Evolutionary conservation across 768 basidiomycete species (phyloP), one percentile per base, ranked within the genome.

Genomic region (Filobasidium floriforme): DNA sequence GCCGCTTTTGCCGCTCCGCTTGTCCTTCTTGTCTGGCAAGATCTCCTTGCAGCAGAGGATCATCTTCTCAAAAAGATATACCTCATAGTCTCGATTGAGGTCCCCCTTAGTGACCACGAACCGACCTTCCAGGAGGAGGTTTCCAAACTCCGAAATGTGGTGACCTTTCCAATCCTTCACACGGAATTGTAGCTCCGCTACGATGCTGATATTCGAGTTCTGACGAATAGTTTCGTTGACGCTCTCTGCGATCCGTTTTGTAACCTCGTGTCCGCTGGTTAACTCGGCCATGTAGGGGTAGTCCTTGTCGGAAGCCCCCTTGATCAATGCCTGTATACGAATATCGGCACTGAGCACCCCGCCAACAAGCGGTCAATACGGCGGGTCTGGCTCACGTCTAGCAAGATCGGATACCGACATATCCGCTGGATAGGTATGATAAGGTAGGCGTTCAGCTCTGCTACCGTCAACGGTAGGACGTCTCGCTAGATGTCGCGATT

Each of bases 81-180:
- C 93, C 72, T 94, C 92, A 73, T 98, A 98, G 79, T 99, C 96
- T 72, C 96, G 85, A 77, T 97, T 92, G 73, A 92, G 89, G 66
- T 93, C 92, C 59, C 88, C 89, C 80, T 98, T 99, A 72, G 89
- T 94, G 66, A 98, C 96, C 66, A 88, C 86, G 79, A 98, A 98
- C 64, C 92, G 85, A 76, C 97, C 96, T 76, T 98, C 93, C 37
- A 98, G 85, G 41, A 94, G 83, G 62, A 99, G 88, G 71, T 90
- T 86, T 67, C 96, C 96, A 70, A 99, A 98, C 77, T 92, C 89
- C 71, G 86, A 86, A 44, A 97, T 83, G 72, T 94, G 90, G 78
- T 99, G 96, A 12, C 94, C 94, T 78, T 98, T 98, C 96, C 96
- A 99, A 77, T 99, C 96, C 70, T 93, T 91, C 57, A 99, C 92